phyloP scores from a whole-genome alignment of 805 yeast species.

The Monosporozyma solicola region DNA sequence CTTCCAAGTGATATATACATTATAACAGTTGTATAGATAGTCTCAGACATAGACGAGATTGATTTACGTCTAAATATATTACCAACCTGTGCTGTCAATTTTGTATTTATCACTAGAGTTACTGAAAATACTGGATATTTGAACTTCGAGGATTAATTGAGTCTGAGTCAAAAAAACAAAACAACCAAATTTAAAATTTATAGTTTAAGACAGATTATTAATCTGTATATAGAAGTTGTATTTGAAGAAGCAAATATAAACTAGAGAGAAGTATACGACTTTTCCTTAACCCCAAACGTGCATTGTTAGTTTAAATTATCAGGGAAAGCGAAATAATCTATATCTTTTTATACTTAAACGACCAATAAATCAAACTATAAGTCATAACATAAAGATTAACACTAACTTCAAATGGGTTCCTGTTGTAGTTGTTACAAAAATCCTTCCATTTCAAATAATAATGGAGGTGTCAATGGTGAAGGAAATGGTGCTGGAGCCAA shows the following conservation, averaged over 20 bases:
- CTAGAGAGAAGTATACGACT: neutral
- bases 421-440: constrained; percentile 41
- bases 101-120: neutral
- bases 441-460: constrained; percentile 8
- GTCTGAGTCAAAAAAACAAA: neutral
- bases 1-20: neutral
- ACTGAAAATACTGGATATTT: neutral
- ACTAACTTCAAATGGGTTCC: constrained; percentile 35
- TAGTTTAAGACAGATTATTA: neutral
- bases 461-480: neutral
- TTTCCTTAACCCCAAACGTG: neutral
- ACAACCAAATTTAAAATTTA: neutral
- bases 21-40: neutral
- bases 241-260: neutral
- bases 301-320: neutral
- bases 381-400: neutral
- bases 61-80: neutral
- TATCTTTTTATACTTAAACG: neutral
- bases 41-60: neutral
- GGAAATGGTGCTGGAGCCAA: neutral
- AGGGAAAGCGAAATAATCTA: neutral
- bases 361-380: neutral
- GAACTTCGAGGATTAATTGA: neutral
- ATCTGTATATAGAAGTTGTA: neutral
- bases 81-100: neutral